A percentile compares a stretch with the other conserved stretches of the same genome.
These are phyloP conservation scores for Candida saitoana DNA, from an alignment of 805 yeast species.

Conservation along the genomic window DNA sequence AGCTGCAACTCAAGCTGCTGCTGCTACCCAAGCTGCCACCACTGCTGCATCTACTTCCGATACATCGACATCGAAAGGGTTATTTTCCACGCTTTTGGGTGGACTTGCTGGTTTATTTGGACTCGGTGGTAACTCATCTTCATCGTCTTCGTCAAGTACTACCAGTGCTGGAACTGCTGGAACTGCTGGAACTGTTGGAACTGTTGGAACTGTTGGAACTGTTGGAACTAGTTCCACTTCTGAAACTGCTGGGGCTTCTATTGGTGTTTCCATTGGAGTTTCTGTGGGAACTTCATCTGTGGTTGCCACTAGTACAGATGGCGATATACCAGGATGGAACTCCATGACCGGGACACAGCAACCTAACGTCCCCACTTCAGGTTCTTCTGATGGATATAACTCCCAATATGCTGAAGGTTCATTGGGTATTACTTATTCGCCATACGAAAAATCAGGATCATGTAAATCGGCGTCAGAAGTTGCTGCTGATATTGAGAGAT, in stretches of 20 bases:
- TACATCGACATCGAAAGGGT: slow-evolving; percentile 6
- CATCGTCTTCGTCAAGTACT: slow-evolving; percentile 21
- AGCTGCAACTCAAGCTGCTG: slow-evolving; percentile 12
- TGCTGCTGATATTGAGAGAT: slow-evolving; percentile 51
- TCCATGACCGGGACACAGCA: not conserved
- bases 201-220: not conserved
- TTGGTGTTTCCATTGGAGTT: not conserved
- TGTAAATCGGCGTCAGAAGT: slow-evolving; percentile 65
- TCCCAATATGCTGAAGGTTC: slow-evolving; percentile 37
- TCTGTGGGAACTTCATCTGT: slow-evolving; percentile 9
- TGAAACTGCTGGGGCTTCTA: slow-evolving; percentile 3
- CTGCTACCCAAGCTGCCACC: slow-evolving; percentile 16
- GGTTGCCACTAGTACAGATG: slow-evolving; percentile 8
- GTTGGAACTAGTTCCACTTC: slow-evolving; percentile 18
- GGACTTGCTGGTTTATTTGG: slow-evolving; percentile 1
- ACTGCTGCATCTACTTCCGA: slow-evolving; percentile 5
- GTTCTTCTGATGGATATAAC: not conserved
- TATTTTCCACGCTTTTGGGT: slow-evolving; percentile 8
- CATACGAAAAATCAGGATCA: slow-evolving; percentile 62
- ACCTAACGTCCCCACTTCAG: slow-evolving; percentile 1
- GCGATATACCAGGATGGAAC: not conserved
- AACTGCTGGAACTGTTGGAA: not conserved
- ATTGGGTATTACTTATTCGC: slow-evolving; percentile 79
- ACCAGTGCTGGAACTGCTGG: slow-evolving; percentile 13
- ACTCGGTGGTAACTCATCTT: slow-evolving; percentile 6